phyloP scores from a whole-genome alignment of 192 early-diverging fungal species.

The Rhizoclosmatium globosum region DNA sequence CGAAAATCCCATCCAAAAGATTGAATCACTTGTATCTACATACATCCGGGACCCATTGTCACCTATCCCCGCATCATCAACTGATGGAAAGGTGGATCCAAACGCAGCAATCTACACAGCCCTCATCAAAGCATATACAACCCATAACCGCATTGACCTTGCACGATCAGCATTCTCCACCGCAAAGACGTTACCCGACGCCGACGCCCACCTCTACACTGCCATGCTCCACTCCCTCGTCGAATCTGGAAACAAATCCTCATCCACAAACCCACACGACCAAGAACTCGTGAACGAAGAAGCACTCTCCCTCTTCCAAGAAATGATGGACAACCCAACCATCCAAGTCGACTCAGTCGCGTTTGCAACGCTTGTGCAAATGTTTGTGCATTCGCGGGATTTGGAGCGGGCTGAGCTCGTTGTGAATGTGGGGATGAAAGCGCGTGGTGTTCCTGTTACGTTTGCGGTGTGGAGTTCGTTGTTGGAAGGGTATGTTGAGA shows the following conservation, averaged over 20 bases:
- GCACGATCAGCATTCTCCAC: constrained; percentile 30
- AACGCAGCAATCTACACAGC: constrained; percentile 31
- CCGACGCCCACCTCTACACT: constrained; percentile 42
- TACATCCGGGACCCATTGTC: neutral
- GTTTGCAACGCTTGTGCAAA: constrained; percentile 39
- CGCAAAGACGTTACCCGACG: constrained; percentile 13
- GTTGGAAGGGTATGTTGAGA: constrained; percentile 35
- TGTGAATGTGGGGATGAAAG: constrained; percentile 22
- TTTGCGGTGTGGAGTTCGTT: constrained; percentile 20
- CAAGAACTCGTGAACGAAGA: neutral
- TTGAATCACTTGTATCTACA: neutral
- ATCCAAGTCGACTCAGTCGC: constrained; percentile 37
- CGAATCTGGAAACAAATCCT: constrained; percentile 13
- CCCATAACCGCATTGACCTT: constrained; percentile 29
- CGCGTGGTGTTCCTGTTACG: constrained; percentile 16
- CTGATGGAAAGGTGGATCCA: constrained; percentile 1
- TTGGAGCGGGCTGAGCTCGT: constrained; percentile 32
- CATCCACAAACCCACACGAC: neutral
- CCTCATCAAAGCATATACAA: constrained; percentile 36
- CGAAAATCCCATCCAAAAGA: constrained; percentile 25
- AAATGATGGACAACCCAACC: constrained; percentile 28
- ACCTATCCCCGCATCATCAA: neutral
- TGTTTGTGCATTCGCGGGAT: constrained; percentile 23
- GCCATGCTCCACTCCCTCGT: constrained; percentile 39
- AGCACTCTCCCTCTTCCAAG: constrained; percentile 20